phyloP scores from a whole-genome alignment of 106 monocot genomes.

The Acanthochlamys bracteata region DNA sequence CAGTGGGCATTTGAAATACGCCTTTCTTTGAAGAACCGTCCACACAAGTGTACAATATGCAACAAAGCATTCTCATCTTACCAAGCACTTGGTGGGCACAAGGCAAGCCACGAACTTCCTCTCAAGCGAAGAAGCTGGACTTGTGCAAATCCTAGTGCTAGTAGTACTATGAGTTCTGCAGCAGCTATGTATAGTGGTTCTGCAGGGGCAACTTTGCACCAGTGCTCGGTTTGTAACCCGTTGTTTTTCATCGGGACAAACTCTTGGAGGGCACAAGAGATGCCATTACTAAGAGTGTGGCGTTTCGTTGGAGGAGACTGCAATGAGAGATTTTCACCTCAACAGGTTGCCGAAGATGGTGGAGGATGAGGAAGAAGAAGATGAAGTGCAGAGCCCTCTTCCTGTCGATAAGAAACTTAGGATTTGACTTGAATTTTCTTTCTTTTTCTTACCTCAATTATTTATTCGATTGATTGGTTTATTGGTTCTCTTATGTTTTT shows the following conservation, averaged over 20 bases:
- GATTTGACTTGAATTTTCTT: background rate
- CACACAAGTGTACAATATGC: constrained; percentile 36
- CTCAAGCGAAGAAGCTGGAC: background rate
- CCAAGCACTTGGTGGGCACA: constrained; percentile 43
- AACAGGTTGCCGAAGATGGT: constrained; percentile 17
- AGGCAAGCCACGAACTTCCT: constrained; percentile 20
- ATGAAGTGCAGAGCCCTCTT: constrained; percentile 48
- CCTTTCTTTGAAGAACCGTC: background rate
- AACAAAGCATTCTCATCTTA: constrained; percentile 33
- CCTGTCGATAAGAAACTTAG: constrained; percentile 4
- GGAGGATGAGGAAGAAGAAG: constrained; percentile 24
- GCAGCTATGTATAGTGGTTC: background rate
- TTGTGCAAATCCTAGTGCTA: background rate
- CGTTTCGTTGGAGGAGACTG: background rate
- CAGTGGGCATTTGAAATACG: too few relatives aligned
- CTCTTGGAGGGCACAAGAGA: constrained; percentile 44
- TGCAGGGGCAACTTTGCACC: constrained; percentile 4
- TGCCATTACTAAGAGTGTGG: constrained; percentile 33
- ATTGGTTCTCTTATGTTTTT: background rate
- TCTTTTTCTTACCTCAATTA: background rate
- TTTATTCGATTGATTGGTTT: background rate
- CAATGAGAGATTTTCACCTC: constrained; percentile 12
- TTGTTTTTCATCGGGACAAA: constrained; percentile 32
- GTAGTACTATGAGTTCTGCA: background rate
- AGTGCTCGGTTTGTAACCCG: constrained; percentile 26